Conservation (phyloP, 768 basidiomycete species). For the Pholiota microspora region DNA sequence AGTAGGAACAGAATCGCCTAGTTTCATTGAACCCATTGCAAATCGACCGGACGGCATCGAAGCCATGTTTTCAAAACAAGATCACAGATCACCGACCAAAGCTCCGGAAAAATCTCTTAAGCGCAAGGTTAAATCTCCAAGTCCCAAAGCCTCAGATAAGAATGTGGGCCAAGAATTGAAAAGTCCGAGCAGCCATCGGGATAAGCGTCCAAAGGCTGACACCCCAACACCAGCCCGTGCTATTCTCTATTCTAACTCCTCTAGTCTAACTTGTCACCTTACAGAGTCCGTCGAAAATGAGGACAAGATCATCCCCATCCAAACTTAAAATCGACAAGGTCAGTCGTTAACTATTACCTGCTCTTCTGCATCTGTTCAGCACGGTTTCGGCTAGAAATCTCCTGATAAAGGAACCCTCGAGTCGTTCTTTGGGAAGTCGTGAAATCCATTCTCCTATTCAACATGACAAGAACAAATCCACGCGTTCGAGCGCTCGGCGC, state of each 20-base stretch:
- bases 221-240: not conserved
- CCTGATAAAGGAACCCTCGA: not conserved
- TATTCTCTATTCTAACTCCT: not conserved
- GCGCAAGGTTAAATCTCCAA: not conserved
- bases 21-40: slow-evolving; percentile 79
- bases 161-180: not conserved
- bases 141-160: not conserved
- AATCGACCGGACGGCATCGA: slow-evolving; percentile 83
- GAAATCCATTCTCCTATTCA: no score
- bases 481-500: no score
- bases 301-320: not conserved
- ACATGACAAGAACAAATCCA: no score
- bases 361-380: not conserved
- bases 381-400: not conserved
- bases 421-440: not conserved
- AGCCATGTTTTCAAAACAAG: slow-evolving; percentile 76
- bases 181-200: not conserved
- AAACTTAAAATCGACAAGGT: not conserved
- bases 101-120: not conserved
- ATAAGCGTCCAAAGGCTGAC: not conserved
- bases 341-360: not conserved
- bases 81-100: slow-evolving; percentile 8
- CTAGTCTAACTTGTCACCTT: not conserved
- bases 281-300: not conserved
- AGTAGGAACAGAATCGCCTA: slow-evolving; percentile 79